A percentile compares a stretch with the other conserved stretches of the same genome.
Conservation (phyloP, 495 filamentous ascomycete species). For the Apiosordaria backusii region DNA sequence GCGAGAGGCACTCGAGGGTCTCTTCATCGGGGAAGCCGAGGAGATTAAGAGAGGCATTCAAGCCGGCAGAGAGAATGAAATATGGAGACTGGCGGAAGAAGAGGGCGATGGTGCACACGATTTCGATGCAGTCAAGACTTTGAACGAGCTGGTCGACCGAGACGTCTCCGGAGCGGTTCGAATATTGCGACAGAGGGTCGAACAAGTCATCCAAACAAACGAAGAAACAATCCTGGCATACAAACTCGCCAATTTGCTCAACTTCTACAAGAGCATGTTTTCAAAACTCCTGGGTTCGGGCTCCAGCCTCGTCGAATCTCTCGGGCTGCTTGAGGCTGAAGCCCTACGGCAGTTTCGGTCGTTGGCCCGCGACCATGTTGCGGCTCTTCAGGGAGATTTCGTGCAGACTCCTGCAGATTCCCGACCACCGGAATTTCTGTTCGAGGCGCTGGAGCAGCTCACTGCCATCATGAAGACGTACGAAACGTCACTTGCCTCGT, state of each 20-base stretch:
- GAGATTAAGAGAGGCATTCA: conserved; percentile 83
- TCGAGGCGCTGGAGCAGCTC: conserved; percentile 73
- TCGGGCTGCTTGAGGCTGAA: conserved; percentile 64
- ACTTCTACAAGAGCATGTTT: conserved; percentile 87
- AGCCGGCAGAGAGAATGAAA: conserved; percentile 79
- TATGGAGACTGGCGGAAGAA: conserved; percentile 66
- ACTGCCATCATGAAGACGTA: conserved; percentile 73
- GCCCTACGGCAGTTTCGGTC: conserved; percentile 79
- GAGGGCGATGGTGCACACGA: conserved; percentile 51
- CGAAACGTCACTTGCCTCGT: conserved; percentile 67
- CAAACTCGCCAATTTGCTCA: conserved; percentile 80
- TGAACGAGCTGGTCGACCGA: conserved; percentile 85
- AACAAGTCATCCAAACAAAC: conserved; percentile 87
- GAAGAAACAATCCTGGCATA: conserved; percentile 87
- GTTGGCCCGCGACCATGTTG: conserved; percentile 73
- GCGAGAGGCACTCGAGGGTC: conserved; percentile 81
- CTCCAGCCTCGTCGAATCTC: conserved; percentile 65
- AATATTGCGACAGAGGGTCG: conserved; percentile 74
- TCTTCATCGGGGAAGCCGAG: conserved; percentile 90
- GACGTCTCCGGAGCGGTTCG: conserved; percentile 75
- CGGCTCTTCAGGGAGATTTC: conserved; percentile 65
- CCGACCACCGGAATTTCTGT: conserved; percentile 76
- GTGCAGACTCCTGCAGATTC: conserved; percentile 65
- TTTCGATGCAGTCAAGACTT: conserved; percentile 79
- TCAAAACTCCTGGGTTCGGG: conserved; percentile 67